A percentile compares a stretch with the other conserved stretches of the same genome.
Conservation (phyloP, 1,139 yeast species). For the Suhomyces guaymorum region DNA sequence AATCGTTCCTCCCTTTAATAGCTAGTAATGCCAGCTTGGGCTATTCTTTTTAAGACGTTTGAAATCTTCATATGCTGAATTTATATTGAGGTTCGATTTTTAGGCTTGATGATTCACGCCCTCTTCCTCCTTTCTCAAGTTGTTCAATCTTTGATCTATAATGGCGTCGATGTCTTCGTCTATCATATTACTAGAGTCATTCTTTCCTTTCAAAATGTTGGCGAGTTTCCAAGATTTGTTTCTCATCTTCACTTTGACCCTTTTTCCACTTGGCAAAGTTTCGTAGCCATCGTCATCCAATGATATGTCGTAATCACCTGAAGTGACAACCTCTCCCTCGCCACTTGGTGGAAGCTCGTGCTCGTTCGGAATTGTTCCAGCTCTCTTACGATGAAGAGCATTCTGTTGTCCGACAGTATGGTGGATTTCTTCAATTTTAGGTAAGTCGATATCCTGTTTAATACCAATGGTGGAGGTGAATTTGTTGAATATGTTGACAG, state of each 20-base stretch:
- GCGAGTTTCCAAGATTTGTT: constrained; percentile 24
- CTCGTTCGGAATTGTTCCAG: constrained; percentile 48
- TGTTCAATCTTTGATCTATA: constrained; percentile 52
- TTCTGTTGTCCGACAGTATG: constrained; percentile 3
- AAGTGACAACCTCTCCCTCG: constrained; percentile 39
- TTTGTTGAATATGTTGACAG: constrained; percentile 16
- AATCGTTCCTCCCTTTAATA: too few relatives aligned
- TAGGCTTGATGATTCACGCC: constrained; percentile 1
- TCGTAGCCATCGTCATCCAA: constrained; percentile 47
- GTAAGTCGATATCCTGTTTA: constrained; percentile 4
- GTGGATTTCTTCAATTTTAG: not conserved
- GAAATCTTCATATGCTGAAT: too few relatives aligned
- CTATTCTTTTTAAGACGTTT: too few relatives aligned
- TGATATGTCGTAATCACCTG: constrained; percentile 23
- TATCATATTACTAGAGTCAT: constrained; percentile 20
- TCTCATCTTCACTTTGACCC: constrained; percentile 43
- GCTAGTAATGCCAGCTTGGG: too few relatives aligned
- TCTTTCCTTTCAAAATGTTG: constrained; percentile 15
- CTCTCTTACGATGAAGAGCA: constrained; percentile 47
- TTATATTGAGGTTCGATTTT: too few relatives aligned
- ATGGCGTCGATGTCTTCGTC: constrained; percentile 63
- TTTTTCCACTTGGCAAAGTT: constrained; percentile 69
- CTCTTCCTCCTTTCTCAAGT: constrained; percentile 19
- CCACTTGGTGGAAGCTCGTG: constrained; percentile 54
- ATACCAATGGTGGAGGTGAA: constrained; percentile 6